Percentiles rank a stretch among this genome's conserved stretches.
Evolutionary conservation across 768 basidiomycete species (phyloP).

Genomic region (Phallus indusiatus): DNA sequence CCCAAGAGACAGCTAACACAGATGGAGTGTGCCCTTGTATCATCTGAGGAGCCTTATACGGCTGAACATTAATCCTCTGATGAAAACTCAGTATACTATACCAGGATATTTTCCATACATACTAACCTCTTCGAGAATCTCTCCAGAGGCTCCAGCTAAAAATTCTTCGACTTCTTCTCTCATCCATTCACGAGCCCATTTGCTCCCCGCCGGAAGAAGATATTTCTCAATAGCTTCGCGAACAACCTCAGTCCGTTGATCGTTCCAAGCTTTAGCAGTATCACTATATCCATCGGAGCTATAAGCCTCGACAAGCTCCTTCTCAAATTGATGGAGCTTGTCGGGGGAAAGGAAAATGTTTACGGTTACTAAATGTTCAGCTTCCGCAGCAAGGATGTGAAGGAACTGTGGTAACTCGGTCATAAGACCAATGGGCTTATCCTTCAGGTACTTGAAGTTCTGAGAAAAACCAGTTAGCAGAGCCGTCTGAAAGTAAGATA

Average conservation of each 20-base stretch:
- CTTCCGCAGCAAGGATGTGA: constrained; percentile 83
- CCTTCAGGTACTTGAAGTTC: constrained; percentile 90
- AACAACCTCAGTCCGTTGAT: constrained; percentile 67
- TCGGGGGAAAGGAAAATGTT: constrained; percentile 57
- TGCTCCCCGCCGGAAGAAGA: constrained; percentile 75
- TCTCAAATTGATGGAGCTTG: constrained; percentile 58
- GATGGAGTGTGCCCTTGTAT: constrained; percentile 62
- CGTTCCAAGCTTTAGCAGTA: constrained; percentile 86
- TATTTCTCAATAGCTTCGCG: constrained; percentile 71
- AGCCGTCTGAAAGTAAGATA: constrained; percentile 17
- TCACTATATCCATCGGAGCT: constrained; percentile 79
- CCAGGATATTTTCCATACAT: constrained; percentile 1
- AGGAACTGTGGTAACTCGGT: constrained; percentile 71
- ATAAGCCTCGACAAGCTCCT: constrained; percentile 71
- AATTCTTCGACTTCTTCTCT: constrained; percentile 86
- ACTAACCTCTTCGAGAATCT: constrained; percentile 60
- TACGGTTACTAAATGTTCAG: constrained; percentile 78
- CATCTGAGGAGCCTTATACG: constrained; percentile 54
- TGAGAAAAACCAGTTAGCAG: constrained; percentile 23
- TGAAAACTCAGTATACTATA: constrained; percentile 11
- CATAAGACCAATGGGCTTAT: constrained; percentile 69
- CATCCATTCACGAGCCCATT: constrained; percentile 84
- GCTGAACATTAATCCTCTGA: constrained; percentile 78
- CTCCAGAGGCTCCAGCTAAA: constrained; percentile 58
- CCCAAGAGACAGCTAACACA: constrained; percentile 90